Evolutionary conservation across 164 flowering plant species (phyloP).

Genomic region (Umbilicus rupestris): DNA sequence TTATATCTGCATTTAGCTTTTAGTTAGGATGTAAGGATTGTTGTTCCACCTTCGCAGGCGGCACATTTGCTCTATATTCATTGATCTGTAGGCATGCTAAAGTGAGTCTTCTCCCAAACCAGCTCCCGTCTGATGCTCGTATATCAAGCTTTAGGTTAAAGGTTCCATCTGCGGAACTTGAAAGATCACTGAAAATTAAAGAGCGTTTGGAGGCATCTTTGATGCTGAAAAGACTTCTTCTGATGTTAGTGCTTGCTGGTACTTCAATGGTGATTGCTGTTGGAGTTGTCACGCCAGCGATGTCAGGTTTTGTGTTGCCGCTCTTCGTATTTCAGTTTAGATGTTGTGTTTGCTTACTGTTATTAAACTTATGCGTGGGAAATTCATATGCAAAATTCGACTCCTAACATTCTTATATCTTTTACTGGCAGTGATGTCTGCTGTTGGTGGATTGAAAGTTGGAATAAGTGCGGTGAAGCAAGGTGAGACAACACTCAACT

Average conservation of each 20-base stretch:
- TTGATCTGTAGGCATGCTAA: conserved; percentile 95
- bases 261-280: conserved; percentile 96
- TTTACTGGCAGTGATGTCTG: conserved; percentile 71
- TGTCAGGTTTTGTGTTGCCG: conserved; percentile 66
- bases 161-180: conserved; percentile 96
- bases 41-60: conserved; percentile 50
- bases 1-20: background rate
- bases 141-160: conserved; percentile 96
- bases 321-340: background rate
- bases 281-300: conserved; percentile 97
- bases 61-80: conserved; percentile 96
- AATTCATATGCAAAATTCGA: background rate
- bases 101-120: conserved; percentile 98
- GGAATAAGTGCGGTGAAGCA: conserved; percentile 58
- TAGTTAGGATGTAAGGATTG: background rate
- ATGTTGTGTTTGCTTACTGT: background rate
- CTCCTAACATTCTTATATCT: background rate
- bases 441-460: conserved; percentile 85
- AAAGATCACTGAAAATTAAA: conserved; percentile 88
- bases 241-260: conserved; percentile 86
- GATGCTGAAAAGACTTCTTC: conserved; percentile 68
- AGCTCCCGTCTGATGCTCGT: conserved; percentile 94
- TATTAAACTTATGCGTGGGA: background rate
- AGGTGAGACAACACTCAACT: conserved; percentile 33
- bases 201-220: conserved; percentile 78